These are phyloP conservation scores for Ceratobasidium sp. DNA, from an alignment of 1,284 basidiomycete genomes.

Conservation along the genomic window DNA sequence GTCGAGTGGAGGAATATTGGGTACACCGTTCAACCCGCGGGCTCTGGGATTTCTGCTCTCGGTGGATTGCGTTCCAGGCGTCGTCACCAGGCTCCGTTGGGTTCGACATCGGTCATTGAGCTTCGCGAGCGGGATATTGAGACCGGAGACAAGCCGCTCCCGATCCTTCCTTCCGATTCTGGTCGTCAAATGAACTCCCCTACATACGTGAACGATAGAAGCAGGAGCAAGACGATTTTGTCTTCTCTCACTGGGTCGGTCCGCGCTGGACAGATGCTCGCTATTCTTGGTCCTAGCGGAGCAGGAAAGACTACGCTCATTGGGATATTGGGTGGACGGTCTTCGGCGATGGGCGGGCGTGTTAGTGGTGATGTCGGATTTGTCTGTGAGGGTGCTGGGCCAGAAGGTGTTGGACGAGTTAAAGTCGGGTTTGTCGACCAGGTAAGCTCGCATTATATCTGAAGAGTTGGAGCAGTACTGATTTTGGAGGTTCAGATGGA, in stretches of 20 bases:
- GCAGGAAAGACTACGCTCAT: constrained; percentile 88
- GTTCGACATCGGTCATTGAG: constrained; percentile 30
- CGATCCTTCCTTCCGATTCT: not conserved
- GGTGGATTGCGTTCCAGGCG: not conserved
- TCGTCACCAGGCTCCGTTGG: not conserved
- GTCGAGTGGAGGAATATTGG: constrained; percentile 77
- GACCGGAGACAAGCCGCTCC: constrained; percentile 48
- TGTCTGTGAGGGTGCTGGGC: constrained; percentile 50
- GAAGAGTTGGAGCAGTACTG: not conserved
- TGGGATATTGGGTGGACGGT: constrained; percentile 81
- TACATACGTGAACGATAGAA: not conserved
- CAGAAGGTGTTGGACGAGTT: constrained; percentile 43
- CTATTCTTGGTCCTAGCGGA: constrained; percentile 84
- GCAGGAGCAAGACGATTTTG: constrained; percentile 59
- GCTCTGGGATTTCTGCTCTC: constrained; percentile 1
- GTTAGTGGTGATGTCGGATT: constrained; percentile 72
- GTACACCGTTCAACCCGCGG: constrained; percentile 64
- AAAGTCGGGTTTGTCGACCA: constrained; percentile 85
- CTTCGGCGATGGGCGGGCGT: constrained; percentile 70
- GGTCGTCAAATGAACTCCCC: too few relatives aligned
- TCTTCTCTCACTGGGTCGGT: constrained; percentile 76
- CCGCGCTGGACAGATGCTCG: constrained; percentile 82
- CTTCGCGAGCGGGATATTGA: constrained; percentile 46
- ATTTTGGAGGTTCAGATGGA: constrained; percentile 63
- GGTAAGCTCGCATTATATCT: constrained; percentile 46